phyloP scores from a whole-genome alignment of 1,284 basidiomycete species.

The Cryptococcus deneoformans region DNA sequence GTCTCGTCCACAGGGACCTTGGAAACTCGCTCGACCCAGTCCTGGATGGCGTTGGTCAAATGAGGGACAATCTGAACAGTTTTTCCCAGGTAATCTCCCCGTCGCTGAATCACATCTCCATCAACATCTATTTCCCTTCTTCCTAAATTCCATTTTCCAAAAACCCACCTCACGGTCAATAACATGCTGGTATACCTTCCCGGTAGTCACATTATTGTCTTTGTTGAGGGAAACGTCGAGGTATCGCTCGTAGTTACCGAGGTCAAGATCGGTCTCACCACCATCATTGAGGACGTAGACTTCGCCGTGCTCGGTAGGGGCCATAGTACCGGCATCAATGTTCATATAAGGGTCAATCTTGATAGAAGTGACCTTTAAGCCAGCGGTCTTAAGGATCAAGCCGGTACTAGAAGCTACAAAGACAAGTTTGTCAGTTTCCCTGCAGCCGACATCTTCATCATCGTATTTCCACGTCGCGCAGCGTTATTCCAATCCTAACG shows the following conservation, averaged over 20 bases:
- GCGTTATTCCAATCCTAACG: too few species aligned
- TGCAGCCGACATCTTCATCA: background rate
- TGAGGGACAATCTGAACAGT: constrained; percentile 98
- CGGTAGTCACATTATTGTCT: constrained; percentile 98
- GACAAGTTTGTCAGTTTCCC: background rate
- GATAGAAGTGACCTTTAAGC: constrained; percentile 96
- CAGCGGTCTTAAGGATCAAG: constrained; percentile 89
- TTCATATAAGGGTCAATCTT: constrained; percentile 99
- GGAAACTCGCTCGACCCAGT: constrained; percentile 96
- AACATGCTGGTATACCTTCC: constrained; percentile 95
- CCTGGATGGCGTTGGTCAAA: constrained; percentile 94
- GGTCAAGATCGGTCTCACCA: constrained; percentile 95
- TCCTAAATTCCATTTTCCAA: too few species aligned
- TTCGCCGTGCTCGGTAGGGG: constrained; percentile 97
- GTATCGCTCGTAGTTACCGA: constrained; percentile 99
- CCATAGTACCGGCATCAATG: constrained; percentile 99
- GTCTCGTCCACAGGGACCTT: constrained; percentile 94
- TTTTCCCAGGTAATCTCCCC: constrained; percentile 96
- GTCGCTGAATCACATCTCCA: constrained; percentile 57
- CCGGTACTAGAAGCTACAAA: constrained; percentile 89
- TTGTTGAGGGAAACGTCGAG: constrained; percentile 88
- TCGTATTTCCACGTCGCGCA: too few species aligned
- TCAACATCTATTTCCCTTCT: background rate
- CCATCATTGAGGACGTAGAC: constrained; percentile 99
- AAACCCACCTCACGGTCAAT: constrained; percentile 90